Evolutionary conservation across 2,329 filamentous ascomycete genomes (phyloP), one percentile per base, ranked within the genome.

Genomic region (Botrytis hyacinthi): DNA sequence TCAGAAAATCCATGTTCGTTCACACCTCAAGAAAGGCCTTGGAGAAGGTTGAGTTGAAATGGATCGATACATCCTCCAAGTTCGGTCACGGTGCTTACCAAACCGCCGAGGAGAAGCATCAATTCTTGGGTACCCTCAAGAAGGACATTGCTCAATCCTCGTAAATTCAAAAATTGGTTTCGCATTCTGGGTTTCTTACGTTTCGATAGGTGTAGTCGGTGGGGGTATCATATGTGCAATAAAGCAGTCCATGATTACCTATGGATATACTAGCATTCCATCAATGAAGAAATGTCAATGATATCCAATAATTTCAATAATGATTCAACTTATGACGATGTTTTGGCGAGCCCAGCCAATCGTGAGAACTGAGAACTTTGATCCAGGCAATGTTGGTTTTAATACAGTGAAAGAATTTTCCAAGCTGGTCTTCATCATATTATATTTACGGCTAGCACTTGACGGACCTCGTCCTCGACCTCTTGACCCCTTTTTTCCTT

Each of bases 31-130:
- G 96, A 84, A 94, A 92, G 85, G 93, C 96, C 73, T 90, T 97
- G 83, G 96, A 99, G 92, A 98, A 99, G 93, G 93, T 98, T 85
- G 93, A 95, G 84, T 93, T 99, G 89, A 99, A 99, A 89, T 99
- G 96, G 96, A 99, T 99, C 92, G 96, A 99, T 84, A 99, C 96
- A 82, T 98, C 95, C 77, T 98, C 95, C 88, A 97, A 99, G 90
- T 99, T 99, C 86, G 96, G 96, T 87, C 96, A 99, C 89, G 96
- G 96, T 91, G 95, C 94, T 83, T 99, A 97, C 94, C 96, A 99
- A 90, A 99, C 96, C 78, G 88, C 92, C 80, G 92, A 93, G 83
- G 96, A 99, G 93, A 99, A 99, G 94, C 93, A 93, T 88, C 91
- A 94, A 85, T 96, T 94, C 90, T 86, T 97, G 87, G 96, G 96